Evolutionary conservation across 257 asterid species (phyloP).

Genomic region (Petrea volubilis): DNA sequence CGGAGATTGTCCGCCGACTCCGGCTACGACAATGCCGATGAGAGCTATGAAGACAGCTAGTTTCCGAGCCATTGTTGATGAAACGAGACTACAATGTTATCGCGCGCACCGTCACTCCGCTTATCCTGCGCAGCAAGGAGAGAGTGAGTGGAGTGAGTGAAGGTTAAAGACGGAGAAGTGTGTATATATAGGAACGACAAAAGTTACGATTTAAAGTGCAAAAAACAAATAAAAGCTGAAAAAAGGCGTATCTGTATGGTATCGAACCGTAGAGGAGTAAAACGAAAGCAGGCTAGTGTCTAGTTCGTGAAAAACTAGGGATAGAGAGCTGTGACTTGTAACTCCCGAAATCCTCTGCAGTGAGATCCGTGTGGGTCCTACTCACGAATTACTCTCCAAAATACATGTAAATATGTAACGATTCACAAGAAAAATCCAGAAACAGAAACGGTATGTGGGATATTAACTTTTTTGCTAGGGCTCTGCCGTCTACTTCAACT

Average conservation of each 20-base stretch:
- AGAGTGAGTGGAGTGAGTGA: slow-evolving; percentile 6
- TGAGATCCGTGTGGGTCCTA: slow-evolving; percentile 17
- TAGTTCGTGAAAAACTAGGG: slow-evolving; percentile 17
- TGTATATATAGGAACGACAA: slow-evolving; percentile 37
- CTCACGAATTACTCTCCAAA: background rate
- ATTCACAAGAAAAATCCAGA: background rate
- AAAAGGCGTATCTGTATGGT: slow-evolving; percentile 16
- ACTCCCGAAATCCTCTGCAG: slow-evolving; percentile 10
- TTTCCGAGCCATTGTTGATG: slow-evolving; percentile 41
- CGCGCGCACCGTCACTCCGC: slow-evolving; percentile 22
- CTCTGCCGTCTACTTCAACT: background rate
- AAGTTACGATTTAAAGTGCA: background rate
- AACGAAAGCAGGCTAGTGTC: background rate
- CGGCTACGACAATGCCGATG: slow-evolving; percentile 54
- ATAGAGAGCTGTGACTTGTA: slow-evolving; percentile 13
- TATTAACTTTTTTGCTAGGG: background rate
- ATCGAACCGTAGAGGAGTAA: slow-evolving; percentile 27
- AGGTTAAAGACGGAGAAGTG: slow-evolving; percentile 19
- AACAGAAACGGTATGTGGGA: background rate
- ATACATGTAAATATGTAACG: background rate
- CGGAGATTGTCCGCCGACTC: slow-evolving; percentile 66
- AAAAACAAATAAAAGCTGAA: slow-evolving; percentile 18
- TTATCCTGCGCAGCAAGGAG: slow-evolving; percentile 28
- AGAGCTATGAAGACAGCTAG: slow-evolving; percentile 32
- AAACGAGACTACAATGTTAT: background rate